Base-by-base conservation (phyloP, 768 basidiomycete species). In the Russula emetica region DNA sequence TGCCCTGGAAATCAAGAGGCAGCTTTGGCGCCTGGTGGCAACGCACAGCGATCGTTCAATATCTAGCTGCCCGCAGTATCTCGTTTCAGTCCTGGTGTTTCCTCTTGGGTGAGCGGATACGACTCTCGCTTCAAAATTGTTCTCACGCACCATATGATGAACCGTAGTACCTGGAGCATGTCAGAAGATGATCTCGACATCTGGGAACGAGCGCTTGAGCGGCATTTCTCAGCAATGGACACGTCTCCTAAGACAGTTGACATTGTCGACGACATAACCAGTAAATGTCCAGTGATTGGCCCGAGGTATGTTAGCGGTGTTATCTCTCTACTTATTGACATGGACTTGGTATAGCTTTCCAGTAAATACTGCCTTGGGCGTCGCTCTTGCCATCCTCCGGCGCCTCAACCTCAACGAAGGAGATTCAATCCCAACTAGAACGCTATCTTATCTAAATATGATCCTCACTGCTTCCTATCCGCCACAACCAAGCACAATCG, bases 151-250 rank as follows among this genome's bases (percentile, higher is more conserved):
- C 1, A 38, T 3, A 20, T 55, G 16, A 36, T 10, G 30, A 16
- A 10, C n/a, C 38, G 9, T 26, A 65, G 64, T 36, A 61, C 64
- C 4, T 65, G 64, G 64, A 38, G 4, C 40, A 61, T 65, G 64
- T 65, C 64, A 9, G 50, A 16, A 14, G 60, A 57, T 14, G 64
- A 65, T 38, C 55, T 65, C 13, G 64, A 56, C 28, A 38, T 65
- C 24, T 65, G 64, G 64, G 64, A 61, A 36, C 54, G 50, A 44
- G 49, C 36, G 3, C 26, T 65, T 14, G 64, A 65, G 20, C 49
- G 32, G 11, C 9, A 20, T 22, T 16, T 56, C 28, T 45, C 49
- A 5, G 18, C 24, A 1, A 40, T 10, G 42, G 24, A 16, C 38
- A 44, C 20, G 3, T 50, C 63, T 7, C 8, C 14, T 10, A n/a